A percentile compares a stretch with the other conserved stretches of the same genome.
phyloP scores from a whole-genome alignment of 2,329 filamentous ascomycete genomes.

The Nothomitra cinnamomea region DNA sequence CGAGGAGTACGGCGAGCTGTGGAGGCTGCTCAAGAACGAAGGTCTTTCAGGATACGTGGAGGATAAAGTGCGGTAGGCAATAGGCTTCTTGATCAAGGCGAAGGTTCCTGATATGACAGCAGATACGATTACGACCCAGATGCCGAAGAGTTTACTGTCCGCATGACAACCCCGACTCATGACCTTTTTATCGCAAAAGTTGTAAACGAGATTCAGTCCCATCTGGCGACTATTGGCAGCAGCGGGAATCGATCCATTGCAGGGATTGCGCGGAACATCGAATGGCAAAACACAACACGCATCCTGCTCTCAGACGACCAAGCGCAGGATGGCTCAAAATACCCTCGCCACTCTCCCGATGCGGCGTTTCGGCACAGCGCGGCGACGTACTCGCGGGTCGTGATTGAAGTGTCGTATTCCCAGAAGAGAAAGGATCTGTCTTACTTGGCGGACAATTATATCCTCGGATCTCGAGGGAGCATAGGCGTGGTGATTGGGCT shows the following conservation, averaged over 20 bases:
- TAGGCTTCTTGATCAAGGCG: neutral
- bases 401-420: conserved; percentile 19
- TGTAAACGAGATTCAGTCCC: conserved; percentile 5
- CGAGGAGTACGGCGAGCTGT: conserved; percentile 10
- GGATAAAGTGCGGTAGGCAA: conserved; percentile 11
- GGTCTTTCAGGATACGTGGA: conserved; percentile 10
- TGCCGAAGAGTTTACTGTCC: conserved; percentile 9
- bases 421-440: conserved; percentile 17
- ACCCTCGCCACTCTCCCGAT: conserved; percentile 11
- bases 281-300: neutral
- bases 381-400: conserved; percentile 12
- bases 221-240: neutral
- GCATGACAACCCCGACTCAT: conserved; percentile 12
- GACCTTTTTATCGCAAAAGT: conserved; percentile 10
- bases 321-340: conserved; percentile 7
- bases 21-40: conserved; percentile 8
- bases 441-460: conserved; percentile 18
- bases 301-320: neutral
- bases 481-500: conserved; percentile 19
- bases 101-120: conserved; percentile 2
- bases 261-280: neutral
- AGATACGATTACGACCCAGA: conserved; percentile 13
- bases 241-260: neutral
- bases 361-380: conserved; percentile 13
- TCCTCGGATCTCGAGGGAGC: conserved; percentile 15